Base-by-base conservation (phyloP, 2,329 filamentous ascomycete species). In the Daldinia sp. region DNA sequence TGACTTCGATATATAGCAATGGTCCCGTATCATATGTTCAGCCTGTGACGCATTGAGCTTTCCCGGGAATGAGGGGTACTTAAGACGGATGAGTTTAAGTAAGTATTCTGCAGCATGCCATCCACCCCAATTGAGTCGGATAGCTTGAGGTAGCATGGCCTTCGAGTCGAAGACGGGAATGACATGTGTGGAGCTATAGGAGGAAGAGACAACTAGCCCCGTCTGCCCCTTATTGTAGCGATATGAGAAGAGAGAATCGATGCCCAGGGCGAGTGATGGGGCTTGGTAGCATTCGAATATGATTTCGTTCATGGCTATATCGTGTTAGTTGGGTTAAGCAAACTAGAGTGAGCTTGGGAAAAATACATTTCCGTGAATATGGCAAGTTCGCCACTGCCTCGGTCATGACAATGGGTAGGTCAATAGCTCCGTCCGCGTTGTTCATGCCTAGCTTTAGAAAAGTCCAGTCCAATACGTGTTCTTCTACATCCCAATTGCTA, bases 401-500 rank as follows among this genome's bases (percentile, higher is more conserved):
- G 0, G 96, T 99, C 90, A 99, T 94, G 73, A 99, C 91, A 67
- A 99, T 88, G 1, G 95, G 94, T 75, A 94, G 85, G 75, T 95
- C 93, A 69, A 99, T 89, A 26, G 87, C 85, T 7, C 93, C 93
- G 55, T 91, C 88, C 3, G 85, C 84, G 15, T 89, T 89, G 72
- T 97, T 93, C 74, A 99, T 87, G 4, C 96, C 96, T 61, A 99
- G 83, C 82, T 98, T 98, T 73, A 98, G 86, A 79, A 99, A 99
- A 46, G 94, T 87, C 80, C 98, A 98, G 82, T 99, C 96, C 53
- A 99, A 82, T 4, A 98, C 86, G 65, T 95, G 94, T 80, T 99
- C 96, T 89, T 97, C 94, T 37, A 94, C 94, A 80, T 99, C 96
- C 94, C 97, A 99, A 78, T 98, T 98, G 79, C 93, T 94, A 68